Evolutionary conservation across 345 rosid species (phyloP), one percentile per base, ranked within the genome.

Genomic region (Euphorbia tirucalli): DNA sequence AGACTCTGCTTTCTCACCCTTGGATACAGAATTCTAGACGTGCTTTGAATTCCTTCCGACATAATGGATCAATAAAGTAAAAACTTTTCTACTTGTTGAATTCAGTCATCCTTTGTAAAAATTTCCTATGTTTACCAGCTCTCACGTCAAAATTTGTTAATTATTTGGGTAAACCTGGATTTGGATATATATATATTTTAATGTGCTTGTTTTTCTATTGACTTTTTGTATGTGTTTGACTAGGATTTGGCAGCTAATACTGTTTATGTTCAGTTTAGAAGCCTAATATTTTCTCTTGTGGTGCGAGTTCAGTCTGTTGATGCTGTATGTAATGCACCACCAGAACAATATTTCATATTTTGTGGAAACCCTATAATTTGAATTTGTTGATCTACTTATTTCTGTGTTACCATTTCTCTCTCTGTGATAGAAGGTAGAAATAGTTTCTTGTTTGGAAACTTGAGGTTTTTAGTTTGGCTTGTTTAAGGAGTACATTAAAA

Each of bases 1-100:
- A 96, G 83, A 89, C 97, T n/a, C 73, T 96, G 69, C 97, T 96
- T 75, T 96, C 98, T 78, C 99, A 96, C 79, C 92, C 98, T 77
- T 96, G 99, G 99, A 93, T 96, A 83, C 89, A 82, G 71, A 93
- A 91, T 71, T 89, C 83, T 76, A 85, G 92, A 78, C 93, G 93
- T 65, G 94, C 89, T 50, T 86, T 93, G 78, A 96, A 93, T 79
- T 88, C 99, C 79, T 84, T 93, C 71, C 90, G 96, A 63, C 93
- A 89, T 68, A 91, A 86, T 82, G 94, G 88, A 74, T 81, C 94
- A 31, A 71, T 89, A 67, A 93, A 92, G 99, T 96, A 73, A 64
- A 9, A 30, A 35, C 46, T 56, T 30, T 39, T 48, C 18, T 61
- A 19, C 43, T 66, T 52, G 32, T 30, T 21, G 7, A 35, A 25